Evolutionary conservation across 495 filamentous ascomycete species (phyloP), one percentile per base, ranked within the genome.

Genomic region (Penicilliopsis zonata): DNA sequence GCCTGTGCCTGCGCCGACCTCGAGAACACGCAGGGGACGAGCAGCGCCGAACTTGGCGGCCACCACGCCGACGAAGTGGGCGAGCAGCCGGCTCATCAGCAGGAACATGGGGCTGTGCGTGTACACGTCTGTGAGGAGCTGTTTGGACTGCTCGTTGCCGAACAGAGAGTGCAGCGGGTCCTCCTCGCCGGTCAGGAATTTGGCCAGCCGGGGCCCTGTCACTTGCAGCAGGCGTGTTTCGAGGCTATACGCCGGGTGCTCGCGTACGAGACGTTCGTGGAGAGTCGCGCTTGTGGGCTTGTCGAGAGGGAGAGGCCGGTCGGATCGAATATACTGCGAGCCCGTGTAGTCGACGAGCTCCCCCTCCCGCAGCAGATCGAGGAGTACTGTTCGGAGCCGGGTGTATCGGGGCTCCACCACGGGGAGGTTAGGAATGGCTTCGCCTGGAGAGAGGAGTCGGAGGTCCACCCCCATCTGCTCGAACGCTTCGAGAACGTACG

Each of bases 151-250:
- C 6, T 40, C 33, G 5, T 45, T 53, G 8, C 61, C 66, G 25
- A 73, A 71, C 5, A 72, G 56, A 7, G 72, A 34, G 28, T 63
- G 48, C 13, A 69, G 48, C 0, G 62, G 65, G 41, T 70, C 64
- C 5, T 44, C 47, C 19, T 59, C 41, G 3, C 67, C 67, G 1
- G 30, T 47, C 12, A 73, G 38, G 2, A 63, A 55, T 0, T 55
- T 43, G 0, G 60, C 65, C 4, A 70, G 47, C 2, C 50, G 49
- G 7, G 33, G 42, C 5, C 69, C 69, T 0, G 59, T 53, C 25
- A 52, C 59, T 38, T 52, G 55, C 3, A 57, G 56, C 6, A 74
- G 58, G 18, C 53, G 51, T 33, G 65, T 48, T 9, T 53, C 54
- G 3, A 35, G 37, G 0, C 34, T 43, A 18, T 59, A 54, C 5